These are phyloP conservation scores for Sarcodon aspratus DNA, from an alignment of 768 basidiomycete species.

Conservation along the genomic window DNA sequence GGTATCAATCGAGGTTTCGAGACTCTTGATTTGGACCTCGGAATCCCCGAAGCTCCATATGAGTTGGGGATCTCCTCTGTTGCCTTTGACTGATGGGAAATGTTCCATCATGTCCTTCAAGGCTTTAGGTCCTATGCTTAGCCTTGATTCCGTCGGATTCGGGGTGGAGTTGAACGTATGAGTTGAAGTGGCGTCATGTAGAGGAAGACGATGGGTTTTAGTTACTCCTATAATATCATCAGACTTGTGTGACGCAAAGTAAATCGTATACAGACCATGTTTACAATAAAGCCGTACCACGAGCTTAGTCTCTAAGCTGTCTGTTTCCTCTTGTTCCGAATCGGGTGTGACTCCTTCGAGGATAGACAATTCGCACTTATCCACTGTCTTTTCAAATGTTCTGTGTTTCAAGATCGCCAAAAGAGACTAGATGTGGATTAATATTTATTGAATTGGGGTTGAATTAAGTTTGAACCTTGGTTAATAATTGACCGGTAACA, in stretches of 20 bases:
- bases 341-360: slow-evolving; percentile 33
- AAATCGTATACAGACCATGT: slow-evolving; percentile 41
- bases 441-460: neutral
- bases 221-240: slow-evolving; percentile 43
- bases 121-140: slow-evolving; percentile 63
- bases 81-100: slow-evolving; percentile 53
- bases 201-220: slow-evolving; percentile 68
- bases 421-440: slow-evolving; percentile 35
- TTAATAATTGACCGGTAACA: slow-evolving; percentile 56
- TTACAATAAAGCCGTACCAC: slow-evolving; percentile 72
- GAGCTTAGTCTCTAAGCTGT: slow-evolving; percentile 61
- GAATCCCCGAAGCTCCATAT: slow-evolving; percentile 68
- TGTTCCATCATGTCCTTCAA: slow-evolving; percentile 75
- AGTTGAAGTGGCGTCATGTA: slow-evolving; percentile 45
- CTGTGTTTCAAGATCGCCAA: slow-evolving; percentile 65
- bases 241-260: slow-evolving; percentile 1
- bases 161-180: slow-evolving; percentile 28
- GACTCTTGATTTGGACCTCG: slow-evolving; percentile 59
- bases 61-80: slow-evolving; percentile 65
- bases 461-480: slow-evolving; percentile 37
- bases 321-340: slow-evolving; percentile 32
- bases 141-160: slow-evolving; percentile 51
- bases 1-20: slow-evolving; percentile 52
- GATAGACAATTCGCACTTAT: slow-evolving; percentile 66
- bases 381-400: slow-evolving; percentile 66